Conservation (phyloP, 2,329 filamentous ascomycete genomes). For the Chlorencoelia australis region DNA sequence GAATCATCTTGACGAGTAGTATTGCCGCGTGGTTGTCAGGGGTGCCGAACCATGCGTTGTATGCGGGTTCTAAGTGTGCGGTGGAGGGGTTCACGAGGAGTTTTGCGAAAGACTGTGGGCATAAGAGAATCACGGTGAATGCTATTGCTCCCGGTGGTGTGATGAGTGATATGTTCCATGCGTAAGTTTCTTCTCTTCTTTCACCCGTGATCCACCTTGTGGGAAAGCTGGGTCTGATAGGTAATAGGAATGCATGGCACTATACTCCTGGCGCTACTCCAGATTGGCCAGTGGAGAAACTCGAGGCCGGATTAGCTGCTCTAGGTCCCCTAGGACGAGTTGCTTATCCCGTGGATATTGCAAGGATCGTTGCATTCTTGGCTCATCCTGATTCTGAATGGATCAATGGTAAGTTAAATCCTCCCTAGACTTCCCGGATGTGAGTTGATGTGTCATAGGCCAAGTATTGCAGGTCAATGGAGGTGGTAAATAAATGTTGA, state of each 20-base stretch:
- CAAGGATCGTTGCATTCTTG: constrained; percentile 51
- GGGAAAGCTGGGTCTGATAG: background rate
- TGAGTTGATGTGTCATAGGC: constrained; percentile 3
- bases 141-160: constrained; percentile 59
- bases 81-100: constrained; percentile 67
- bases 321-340: constrained; percentile 56
- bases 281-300: constrained; percentile 43
- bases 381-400: constrained; percentile 43
- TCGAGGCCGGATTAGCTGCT: constrained; percentile 42
- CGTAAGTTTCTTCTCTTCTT: constrained; percentile 13
- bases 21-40: constrained; percentile 39
- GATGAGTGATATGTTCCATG: constrained; percentile 57
- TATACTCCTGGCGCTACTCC: constrained; percentile 45
- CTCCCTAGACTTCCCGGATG: background rate
- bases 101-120: constrained; percentile 49
- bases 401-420: constrained; percentile 13
- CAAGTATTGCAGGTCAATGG: constrained; percentile 9
- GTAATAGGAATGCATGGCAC: constrained; percentile 41
- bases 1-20: constrained; percentile 60
- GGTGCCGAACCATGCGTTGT: constrained; percentile 61
- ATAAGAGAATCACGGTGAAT: constrained; percentile 55
- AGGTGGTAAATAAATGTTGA: constrained; percentile 8
- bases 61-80: constrained; percentile 67
- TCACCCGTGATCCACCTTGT: background rate
- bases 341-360: constrained; percentile 56